Evolutionary conservation across 2,329 filamentous ascomycete species (phyloP).

Genomic region (Hymenoscyphus fructigenus): DNA sequence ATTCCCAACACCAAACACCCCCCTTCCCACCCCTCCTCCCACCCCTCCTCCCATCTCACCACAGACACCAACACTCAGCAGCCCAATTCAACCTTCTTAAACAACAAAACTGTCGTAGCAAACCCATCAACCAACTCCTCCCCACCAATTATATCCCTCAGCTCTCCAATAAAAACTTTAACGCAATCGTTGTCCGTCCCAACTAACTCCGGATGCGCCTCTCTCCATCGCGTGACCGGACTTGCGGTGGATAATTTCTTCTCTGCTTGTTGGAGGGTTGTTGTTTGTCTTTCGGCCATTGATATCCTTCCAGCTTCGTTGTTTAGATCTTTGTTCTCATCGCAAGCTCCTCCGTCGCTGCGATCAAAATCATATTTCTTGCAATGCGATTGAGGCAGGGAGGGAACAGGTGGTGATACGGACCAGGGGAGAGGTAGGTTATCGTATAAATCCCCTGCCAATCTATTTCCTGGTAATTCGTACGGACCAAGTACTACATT

Average conservation of each 20-base stretch:
- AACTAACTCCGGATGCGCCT: slow-evolving; percentile 38
- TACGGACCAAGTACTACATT: slow-evolving; percentile 40
- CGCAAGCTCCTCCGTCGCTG: neutral
- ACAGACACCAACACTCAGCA: too few relatives aligned
- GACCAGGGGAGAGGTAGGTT: slow-evolving; percentile 47
- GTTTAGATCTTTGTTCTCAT: slow-evolving; percentile 33
- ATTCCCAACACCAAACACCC: too few relatives aligned
- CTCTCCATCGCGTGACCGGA: slow-evolving; percentile 42
- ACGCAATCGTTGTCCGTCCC: slow-evolving; percentile 41
- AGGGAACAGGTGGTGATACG: slow-evolving; percentile 27
- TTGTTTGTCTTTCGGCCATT: slow-evolving; percentile 33
- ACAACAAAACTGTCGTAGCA: slow-evolving; percentile 23
- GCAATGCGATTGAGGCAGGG: slow-evolving; percentile 35
- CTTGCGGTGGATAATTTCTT: slow-evolving; percentile 38
- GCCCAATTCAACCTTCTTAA: slow-evolving; percentile 21
- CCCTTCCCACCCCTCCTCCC: too few relatives aligned
- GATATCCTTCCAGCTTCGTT: neutral
- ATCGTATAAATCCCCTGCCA: slow-evolving; percentile 42
- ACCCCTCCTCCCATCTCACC: too few relatives aligned
- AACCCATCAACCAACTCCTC: slow-evolving; percentile 17
- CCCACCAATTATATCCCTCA: slow-evolving; percentile 20
- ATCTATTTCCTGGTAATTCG: slow-evolving; percentile 39
- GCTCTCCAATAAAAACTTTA: slow-evolving; percentile 19
- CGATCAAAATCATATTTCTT: slow-evolving; percentile 36
- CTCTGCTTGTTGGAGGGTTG: slow-evolving; percentile 26